Evolutionary conservation across 2,329 filamentous ascomycete genomes (phyloP), one percentile per base, ranked within the genome.

Genomic region (Trichoderma atrobrunneum): DNA sequence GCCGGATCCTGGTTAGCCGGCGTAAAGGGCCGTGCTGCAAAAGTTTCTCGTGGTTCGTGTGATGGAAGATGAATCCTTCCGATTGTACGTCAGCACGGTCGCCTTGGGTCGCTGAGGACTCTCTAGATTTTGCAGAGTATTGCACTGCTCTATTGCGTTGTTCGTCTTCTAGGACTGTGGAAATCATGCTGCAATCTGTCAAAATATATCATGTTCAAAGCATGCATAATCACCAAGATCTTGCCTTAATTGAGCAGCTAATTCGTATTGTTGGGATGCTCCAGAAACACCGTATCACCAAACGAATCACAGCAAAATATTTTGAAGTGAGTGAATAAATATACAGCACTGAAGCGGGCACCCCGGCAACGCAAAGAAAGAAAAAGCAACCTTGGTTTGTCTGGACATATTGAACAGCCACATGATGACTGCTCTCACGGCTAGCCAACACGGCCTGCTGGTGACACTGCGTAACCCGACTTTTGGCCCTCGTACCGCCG

Each of bases 361-460:
- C 57, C 57, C 11, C 2, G 7, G 30, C 57, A 60, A 60, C 30
- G 30, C 18, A 11, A n/a, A 14, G 6, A 21, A 34, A 34, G 6
- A 14, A 16, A 34, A n/a, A 60, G 30, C 28, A 14, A n/a, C 57
- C 48, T 24, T 60, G 57, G 7, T 12, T 34, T 21, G 18, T 34
- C 57, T 16, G 1, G 30, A 60, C 30, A 34, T 24, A 14, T 1
- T 8, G n/a, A 30, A 11, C 56, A 68, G 54, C 65, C 65, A 57
- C 34, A 56, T 48, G 36, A 54, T 21, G 56, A 28, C 14, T 6
- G 34, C 56, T 60, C 26, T 43, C 26, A 69, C 56, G 65, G 65
- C 56, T 69, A 61, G 36, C 67, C 43, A 70, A 61, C 24, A 59
- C 73, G 73, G 73, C 63, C 71, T 66, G 69, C 63, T 75, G 73